Conservation (phyloP, 805 yeast genomes). For the Nakazawaea wyomingensis region DNA sequence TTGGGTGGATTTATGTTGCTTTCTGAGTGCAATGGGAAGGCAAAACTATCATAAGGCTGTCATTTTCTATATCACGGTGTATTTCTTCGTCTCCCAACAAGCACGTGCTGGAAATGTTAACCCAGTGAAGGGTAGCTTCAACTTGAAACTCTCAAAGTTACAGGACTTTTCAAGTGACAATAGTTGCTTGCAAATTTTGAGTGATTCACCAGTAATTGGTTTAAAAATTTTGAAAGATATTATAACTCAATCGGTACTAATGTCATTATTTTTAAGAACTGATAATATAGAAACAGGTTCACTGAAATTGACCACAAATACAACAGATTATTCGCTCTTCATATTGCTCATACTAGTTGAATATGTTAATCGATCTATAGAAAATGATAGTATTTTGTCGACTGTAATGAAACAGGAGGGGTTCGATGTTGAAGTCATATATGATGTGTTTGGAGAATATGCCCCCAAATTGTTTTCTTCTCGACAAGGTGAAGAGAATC, state of each 20-base stretch:
- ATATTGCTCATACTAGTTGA: background rate
- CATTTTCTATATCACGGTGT: background rate
- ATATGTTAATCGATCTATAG: no score
- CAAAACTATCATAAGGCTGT: background rate
- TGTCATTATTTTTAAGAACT: background rate
- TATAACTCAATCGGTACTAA: background rate
- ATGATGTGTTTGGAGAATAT: background rate
- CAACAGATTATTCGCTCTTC: slow-evolving; percentile 4
- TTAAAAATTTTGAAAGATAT: background rate
- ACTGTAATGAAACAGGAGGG: background rate
- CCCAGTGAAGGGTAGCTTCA: background rate
- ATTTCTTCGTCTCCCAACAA: background rate
- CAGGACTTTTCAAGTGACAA: background rate
- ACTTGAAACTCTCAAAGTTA: slow-evolving; percentile 2
- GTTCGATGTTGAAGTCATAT: background rate
- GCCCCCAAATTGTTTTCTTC: slow-evolving; percentile 23
- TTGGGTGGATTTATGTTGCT: background rate
- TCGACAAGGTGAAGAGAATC: slow-evolving; percentile 29
- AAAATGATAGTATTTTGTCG: background rate
- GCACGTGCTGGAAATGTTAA: background rate
- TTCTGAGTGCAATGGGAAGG: background rate
- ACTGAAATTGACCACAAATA: background rate
- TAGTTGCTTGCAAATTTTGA: background rate
- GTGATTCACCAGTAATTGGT: background rate
- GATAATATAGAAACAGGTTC: background rate